Conservation (phyloP, 441 rosid species). For the Dalechampia spathulata region DNA sequence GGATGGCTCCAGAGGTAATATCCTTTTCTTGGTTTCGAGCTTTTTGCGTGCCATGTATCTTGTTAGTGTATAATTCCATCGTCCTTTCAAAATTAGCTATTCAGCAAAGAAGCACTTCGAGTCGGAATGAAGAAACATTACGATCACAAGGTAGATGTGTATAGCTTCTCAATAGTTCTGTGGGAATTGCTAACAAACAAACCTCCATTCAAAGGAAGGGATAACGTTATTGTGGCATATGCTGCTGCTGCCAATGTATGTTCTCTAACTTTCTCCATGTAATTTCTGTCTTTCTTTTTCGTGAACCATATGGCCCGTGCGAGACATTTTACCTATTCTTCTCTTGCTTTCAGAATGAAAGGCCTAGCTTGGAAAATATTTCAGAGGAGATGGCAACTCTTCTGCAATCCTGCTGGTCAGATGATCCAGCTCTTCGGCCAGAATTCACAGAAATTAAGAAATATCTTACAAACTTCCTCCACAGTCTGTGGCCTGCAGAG, state of each 20-base stretch:
- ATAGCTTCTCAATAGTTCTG: constrained; percentile 56
- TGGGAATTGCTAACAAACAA: constrained; percentile 62
- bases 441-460: constrained; percentile 42
- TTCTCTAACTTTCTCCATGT: background rate
- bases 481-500: constrained; percentile 13
- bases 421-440: constrained; percentile 40
- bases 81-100: constrained; percentile 26
- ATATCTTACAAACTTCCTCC: constrained; percentile 20
- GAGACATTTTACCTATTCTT: background rate
- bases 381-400: constrained; percentile 30
- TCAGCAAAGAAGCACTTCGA: constrained; percentile 35
- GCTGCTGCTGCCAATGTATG: constrained; percentile 36
- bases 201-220: constrained; percentile 36
- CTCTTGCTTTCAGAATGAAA: constrained; percentile 33
- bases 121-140: constrained; percentile 51
- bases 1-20: constrained; percentile 80
- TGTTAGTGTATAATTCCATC: constrained; percentile 6
- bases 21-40: background rate
- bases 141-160: constrained; percentile 72
- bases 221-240: constrained; percentile 27
- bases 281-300: background rate
- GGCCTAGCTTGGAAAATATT: constrained; percentile 47
- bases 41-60: too few relatives aligned
- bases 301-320: background rate
- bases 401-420: constrained; percentile 54